These are phyloP conservation scores for Pezicula carpinea DNA, from an alignment of 2,329 filamentous ascomycete species.

Conservation along the genomic window DNA sequence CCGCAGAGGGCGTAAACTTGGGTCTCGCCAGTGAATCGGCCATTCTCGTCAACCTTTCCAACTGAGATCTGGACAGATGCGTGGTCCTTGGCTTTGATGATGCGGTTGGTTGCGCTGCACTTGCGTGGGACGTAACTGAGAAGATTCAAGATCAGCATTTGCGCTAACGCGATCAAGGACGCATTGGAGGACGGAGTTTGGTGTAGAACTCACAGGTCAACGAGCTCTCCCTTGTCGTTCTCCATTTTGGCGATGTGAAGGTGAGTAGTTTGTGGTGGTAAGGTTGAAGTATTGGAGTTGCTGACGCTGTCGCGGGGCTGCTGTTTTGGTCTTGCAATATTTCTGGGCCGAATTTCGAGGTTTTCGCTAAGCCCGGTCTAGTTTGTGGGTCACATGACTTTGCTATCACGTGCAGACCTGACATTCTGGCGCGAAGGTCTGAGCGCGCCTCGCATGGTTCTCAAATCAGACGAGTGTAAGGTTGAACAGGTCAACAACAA, in stretches of 20 bases:
- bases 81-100: slow-evolving; percentile 99
- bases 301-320: slow-evolving; percentile 25
- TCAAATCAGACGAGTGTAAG: too few species aligned
- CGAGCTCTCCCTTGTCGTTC: slow-evolving; percentile 99
- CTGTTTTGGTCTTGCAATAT: slow-evolving; percentile 11
- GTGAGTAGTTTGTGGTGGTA: slow-evolving; percentile 18
- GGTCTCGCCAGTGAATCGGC: slow-evolving; percentile 90
- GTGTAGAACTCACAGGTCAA: slow-evolving; percentile 79
- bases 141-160: slow-evolving; percentile 9
- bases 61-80: slow-evolving; percentile 95
- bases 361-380: neutral
- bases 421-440: neutral
- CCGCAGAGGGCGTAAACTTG: slow-evolving; percentile 96
- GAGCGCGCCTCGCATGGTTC: neutral
- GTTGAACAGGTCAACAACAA: neutral
- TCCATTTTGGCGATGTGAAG: slow-evolving; percentile 70
- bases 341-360: slow-evolving; percentile 6
- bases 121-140: slow-evolving; percentile 94
- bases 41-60: slow-evolving; percentile 98
- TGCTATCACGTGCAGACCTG: neutral
- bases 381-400: neutral
- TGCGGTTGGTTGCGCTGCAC: slow-evolving; percentile 98
- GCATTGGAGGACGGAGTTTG: slow-evolving; percentile 8
- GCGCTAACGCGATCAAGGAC: slow-evolving; percentile 4
- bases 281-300: slow-evolving; percentile 28